Evolutionary conservation across 306 rosid species (phyloP).

Genomic region (Carpinus fangiana): DNA sequence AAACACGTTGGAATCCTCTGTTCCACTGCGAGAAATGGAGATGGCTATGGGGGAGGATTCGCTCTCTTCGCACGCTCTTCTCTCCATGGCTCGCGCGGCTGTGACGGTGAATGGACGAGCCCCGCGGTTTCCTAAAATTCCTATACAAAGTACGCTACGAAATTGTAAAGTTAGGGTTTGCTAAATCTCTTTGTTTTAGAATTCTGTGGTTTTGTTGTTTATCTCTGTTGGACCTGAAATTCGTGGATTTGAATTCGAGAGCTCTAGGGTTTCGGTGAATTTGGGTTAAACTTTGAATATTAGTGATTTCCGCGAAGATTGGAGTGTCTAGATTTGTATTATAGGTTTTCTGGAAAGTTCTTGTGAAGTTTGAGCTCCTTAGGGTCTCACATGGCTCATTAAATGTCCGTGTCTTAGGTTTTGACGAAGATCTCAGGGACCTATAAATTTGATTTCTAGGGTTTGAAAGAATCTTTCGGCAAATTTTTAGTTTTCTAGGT

Average conservation of each 20-base stretch:
- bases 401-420: conserved; percentile 18
- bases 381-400: conserved; percentile 34
- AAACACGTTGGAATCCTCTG: conserved; percentile 18
- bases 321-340: background rate
- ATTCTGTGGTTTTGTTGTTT: conserved; percentile 18
- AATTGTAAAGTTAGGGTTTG: conserved; percentile 37
- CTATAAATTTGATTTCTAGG: conserved; percentile 13
- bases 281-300: background rate
- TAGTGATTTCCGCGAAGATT: background rate
- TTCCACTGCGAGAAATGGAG: conserved; percentile 53
- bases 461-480: conserved; percentile 25
- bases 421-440: background rate
- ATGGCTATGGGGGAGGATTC: conserved; percentile 70
- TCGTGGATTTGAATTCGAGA: conserved; percentile 22
- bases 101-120: conserved; percentile 50
- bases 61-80: conserved; percentile 45
- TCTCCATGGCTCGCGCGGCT: conserved; percentile 46
- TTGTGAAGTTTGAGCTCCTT: conserved; percentile 19
- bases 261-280: conserved; percentile 30
- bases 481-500: conserved; percentile 2
- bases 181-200: conserved; percentile 39
- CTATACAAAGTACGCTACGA: conserved; percentile 58
- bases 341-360: conserved; percentile 22
- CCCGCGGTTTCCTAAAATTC: conserved; percentile 55
- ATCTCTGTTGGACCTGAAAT: conserved; percentile 28